Base-by-base conservation (phyloP, 352 stramenopile species). In the Thraustochytrium striatum region DNA sequence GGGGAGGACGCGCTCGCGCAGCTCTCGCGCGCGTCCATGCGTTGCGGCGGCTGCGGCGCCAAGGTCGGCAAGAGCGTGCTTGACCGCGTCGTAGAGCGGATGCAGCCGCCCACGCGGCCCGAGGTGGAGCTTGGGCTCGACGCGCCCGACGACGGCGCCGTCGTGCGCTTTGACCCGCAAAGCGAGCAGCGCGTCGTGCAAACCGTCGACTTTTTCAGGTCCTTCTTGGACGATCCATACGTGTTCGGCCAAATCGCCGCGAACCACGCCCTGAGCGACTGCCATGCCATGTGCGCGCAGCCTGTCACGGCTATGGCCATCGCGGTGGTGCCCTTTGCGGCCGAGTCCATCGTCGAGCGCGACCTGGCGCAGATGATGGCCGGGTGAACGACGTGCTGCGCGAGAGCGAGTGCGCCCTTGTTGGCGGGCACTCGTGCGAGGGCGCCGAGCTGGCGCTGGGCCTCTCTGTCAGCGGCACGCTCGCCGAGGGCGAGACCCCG, bases 401-500 rank as follows among this genome's bases (percentile, higher is more conserved):
- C 13, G 85, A 86, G 25, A 84, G 81, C 16, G 81, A 82, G 13
- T 89, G 86, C 70, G 53, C 78, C 2, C 72, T 91, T 5, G 84
- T 90, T 19, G 87, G 87, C 28, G 87, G 87, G 19, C 87, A 91
- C 81, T 91, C 87, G 19, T 88, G 83, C 61, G 87, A 91, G 69
- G 87, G 87, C 9, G 50, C 75, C 21, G 87, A 91, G 57, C 68
- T 90, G 1, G 79, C 85, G 30, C 70, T 89, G 19, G 86, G 87
- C 21, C 85, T 91, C 47, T 59, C 69, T 21, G 82, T 89, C 2
- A 89, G 69, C 41, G 87, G 84, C 30, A 79, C 82, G 35, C 80
- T 82, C 16, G 33, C 43, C 2, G 44, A 73, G 39, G 44, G 39
- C 3, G 39, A 65, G 3, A 41, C 35, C 19, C n/a, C 84, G 3